A percentile compares a stretch with the other conserved stretches of the same genome.
Evolutionary conservation across 768 basidiomycete species (phyloP).

Genomic region (Porphyrellus cyaneotinctus): DNA sequence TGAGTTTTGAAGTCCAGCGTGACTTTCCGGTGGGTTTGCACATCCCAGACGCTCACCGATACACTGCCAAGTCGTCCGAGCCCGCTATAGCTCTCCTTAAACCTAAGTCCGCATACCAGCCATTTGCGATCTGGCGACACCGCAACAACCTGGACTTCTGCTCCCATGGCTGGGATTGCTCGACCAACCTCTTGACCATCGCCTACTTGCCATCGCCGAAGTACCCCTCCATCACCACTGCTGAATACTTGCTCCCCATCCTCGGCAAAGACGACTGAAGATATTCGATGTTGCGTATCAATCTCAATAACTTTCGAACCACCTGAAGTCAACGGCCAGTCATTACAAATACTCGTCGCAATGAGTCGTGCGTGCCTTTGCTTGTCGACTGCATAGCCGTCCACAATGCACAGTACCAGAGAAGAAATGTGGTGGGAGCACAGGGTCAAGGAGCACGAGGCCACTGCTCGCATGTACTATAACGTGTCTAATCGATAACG

Average conservation of each 20-base stretch:
- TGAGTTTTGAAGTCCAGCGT: not conserved
- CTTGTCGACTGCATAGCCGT: not conserved
- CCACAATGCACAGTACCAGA: not conserved
- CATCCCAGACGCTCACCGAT: not conserved
- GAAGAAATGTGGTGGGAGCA: not conserved
- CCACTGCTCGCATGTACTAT: not conserved
- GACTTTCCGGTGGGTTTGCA: not conserved
- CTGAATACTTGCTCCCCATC: not conserved
- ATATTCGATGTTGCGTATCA: not conserved
- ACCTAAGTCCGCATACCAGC: not conserved
- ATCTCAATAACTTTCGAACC: not conserved
- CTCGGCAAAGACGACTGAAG: not conserved
- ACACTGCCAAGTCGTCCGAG: too few species aligned
- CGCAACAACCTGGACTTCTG: not conserved
- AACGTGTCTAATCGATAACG: not conserved
- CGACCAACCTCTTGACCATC: not conserved
- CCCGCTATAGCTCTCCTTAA: not conserved
- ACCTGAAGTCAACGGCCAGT: not conserved
- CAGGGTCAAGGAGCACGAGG: not conserved
- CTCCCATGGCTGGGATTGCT: not conserved
- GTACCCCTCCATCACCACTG: not conserved
- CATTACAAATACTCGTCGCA: not conserved
- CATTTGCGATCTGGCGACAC: not conserved
- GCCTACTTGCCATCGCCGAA: not conserved
- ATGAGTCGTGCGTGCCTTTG: not conserved